Conservation (phyloP, 2,329 filamentous ascomycete genomes). For the Gliomastix tumulicola region DNA sequence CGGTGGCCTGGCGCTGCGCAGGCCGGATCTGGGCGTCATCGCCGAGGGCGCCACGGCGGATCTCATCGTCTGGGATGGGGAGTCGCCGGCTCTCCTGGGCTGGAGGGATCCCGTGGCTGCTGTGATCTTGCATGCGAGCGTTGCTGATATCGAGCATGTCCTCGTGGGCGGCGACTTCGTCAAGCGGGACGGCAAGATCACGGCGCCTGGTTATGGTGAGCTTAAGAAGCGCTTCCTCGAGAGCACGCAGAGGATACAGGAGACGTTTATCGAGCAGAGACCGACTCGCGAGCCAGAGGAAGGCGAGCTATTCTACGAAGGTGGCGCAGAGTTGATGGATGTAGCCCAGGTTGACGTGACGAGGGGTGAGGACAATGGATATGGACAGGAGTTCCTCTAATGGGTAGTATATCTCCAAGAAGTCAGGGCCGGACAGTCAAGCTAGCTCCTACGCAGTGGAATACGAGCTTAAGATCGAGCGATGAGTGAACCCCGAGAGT, state of each 20-base stretch:
- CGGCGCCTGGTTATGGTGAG: conserved; percentile 10
- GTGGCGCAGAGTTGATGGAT: conserved; percentile 7
- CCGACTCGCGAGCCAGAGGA: conserved; percentile 3
- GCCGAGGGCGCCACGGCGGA: conserved; percentile 44
- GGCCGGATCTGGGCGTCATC: conserved; percentile 43
- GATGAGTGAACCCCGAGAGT: no score
- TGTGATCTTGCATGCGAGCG: conserved; percentile 45
- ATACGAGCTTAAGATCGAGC: no score
- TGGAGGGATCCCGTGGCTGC: conserved; percentile 50
- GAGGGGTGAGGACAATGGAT: conserved; percentile 3
- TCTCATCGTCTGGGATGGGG: conserved; percentile 43
- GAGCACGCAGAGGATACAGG: conserved; percentile 5
- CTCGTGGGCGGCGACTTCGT: conserved; percentile 39
- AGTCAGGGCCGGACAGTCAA: background rate
- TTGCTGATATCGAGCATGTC: conserved; percentile 44
- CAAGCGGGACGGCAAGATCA: conserved; percentile 35
- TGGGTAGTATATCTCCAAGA: background rate
- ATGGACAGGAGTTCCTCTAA: conserved; percentile 2
- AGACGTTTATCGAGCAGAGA: conserved; percentile 1
- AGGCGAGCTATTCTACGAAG: conserved; percentile 12
- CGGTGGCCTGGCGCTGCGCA: conserved; percentile 42
- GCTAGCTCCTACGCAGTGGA: no score
- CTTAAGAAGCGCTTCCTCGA: conserved; percentile 3
- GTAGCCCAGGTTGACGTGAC: conserved; percentile 1
- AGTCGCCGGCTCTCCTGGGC: conserved; percentile 40